Evolutionary conservation across 805 yeast species (phyloP).

Genomic region (Ogataea naganishii): DNA sequence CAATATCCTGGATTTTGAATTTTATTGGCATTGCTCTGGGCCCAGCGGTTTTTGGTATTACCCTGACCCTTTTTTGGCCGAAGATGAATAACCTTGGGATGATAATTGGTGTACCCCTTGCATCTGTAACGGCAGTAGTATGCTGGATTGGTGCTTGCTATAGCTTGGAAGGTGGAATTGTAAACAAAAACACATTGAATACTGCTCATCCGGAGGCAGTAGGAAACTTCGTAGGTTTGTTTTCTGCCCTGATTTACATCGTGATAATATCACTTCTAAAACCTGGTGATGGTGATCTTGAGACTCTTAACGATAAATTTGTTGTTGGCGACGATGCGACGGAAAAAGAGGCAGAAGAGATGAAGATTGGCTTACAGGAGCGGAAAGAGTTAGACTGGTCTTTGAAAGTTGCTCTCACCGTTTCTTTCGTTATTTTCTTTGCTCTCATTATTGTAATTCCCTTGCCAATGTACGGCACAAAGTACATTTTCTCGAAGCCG

Average conservation of each 20-base stretch:
- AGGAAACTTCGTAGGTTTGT: constrained; percentile 35
- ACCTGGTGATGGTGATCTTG: constrained; percentile 18
- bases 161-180: constrained; percentile 31
- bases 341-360: constrained; percentile 19
- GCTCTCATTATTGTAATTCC: constrained; percentile 21
- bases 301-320: constrained; percentile 18
- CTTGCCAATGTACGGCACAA: constrained; percentile 23
- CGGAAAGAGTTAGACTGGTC: constrained; percentile 15
- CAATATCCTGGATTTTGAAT: constrained; percentile 31
- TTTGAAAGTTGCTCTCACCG: constrained; percentile 14
- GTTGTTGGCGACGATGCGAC: constrained; percentile 27
- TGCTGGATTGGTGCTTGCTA: constrained; percentile 36
- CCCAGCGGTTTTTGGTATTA: constrained; percentile 40
- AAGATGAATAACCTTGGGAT: constrained; percentile 27
- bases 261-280: constrained; percentile 18
- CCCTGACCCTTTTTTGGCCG: constrained; percentile 33
- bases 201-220: constrained; percentile 35
- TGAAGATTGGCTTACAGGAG: constrained; percentile 11
- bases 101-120: constrained; percentile 37
- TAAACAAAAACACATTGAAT: constrained; percentile 33
- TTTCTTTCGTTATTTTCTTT: constrained; percentile 17
- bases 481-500: constrained; percentile 21
- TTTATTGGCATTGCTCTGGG: constrained; percentile 43
- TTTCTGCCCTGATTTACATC: constrained; percentile 21
- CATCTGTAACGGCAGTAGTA: constrained; percentile 43